These are phyloP conservation scores for Podospora bellae-mahoneyi DNA, from an alignment of 495 filamentous ascomycete species.

Conservation along the genomic window DNA sequence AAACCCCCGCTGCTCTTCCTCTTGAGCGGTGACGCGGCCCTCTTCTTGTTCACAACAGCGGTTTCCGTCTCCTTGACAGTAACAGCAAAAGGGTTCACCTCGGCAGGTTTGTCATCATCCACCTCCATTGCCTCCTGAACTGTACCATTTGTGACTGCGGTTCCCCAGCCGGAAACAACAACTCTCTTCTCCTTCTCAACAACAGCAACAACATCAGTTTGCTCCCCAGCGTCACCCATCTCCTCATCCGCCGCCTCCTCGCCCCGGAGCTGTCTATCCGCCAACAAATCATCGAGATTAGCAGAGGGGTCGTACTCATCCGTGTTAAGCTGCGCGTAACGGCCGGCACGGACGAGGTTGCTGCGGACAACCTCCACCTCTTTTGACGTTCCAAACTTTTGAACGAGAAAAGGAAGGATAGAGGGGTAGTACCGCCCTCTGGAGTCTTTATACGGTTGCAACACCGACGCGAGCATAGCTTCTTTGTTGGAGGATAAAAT, in stretches of 20 bases:
- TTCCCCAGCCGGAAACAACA: not conserved
- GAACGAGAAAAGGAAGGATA: constrained; percentile 71
- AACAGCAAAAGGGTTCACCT: constrained; percentile 20
- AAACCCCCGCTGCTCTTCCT: constrained; percentile 42
- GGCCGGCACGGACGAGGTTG: constrained; percentile 41
- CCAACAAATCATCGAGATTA: constrained; percentile 13
- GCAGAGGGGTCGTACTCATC: constrained; percentile 30
- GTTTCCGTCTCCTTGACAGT: constrained; percentile 6
- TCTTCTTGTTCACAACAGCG: not conserved
- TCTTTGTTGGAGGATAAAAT: constrained; percentile 62
- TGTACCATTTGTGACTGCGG: not conserved
- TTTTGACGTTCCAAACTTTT: constrained; percentile 54
- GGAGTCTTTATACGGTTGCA: constrained; percentile 64
- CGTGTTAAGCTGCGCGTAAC: constrained; percentile 41
- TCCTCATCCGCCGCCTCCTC: constrained; percentile 22
- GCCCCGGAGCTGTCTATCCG: not conserved
- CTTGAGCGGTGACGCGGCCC: constrained; percentile 35
- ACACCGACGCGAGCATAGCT: constrained; percentile 72
- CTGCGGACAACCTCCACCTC: constrained; percentile 64
- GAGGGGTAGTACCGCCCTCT: constrained; percentile 59
- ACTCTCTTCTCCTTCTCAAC: constrained; percentile 19
- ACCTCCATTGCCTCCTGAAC: constrained; percentile 14
- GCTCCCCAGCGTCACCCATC: constrained; percentile 27
- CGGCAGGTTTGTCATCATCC: not conserved
- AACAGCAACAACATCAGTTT: constrained; percentile 15